Evolutionary conservation across 2,329 filamentous ascomycete genomes (phyloP), one percentile per base, ranked within the genome.

Genomic region (Fusarium sterilihyphosum): DNA sequence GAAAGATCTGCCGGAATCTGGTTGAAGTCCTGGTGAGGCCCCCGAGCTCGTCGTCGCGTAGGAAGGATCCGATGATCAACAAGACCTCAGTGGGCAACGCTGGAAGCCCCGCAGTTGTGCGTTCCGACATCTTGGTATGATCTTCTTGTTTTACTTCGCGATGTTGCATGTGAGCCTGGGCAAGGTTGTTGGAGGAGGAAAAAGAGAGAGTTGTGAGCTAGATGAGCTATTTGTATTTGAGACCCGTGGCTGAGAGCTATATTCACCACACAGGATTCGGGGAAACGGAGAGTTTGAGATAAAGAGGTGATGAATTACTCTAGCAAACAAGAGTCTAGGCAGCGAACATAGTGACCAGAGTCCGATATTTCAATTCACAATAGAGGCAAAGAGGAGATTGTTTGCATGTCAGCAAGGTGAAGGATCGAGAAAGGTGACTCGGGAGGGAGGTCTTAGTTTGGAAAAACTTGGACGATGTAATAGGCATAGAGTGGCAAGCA

Each of bases 281-380:
- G 1, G 16, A 24, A 18, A 5, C 41, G 4, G 16, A 44, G 41
- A 17, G 9, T 1, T 11, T 24, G 10, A 24, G 16, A 44, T 24
- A 24, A 44, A 24, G n/a, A 44, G 24, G n/a, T 14, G 1, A n/a
- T 16, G 9, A 35, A 16, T 1, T 35, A 16, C 14, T 35, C 14
- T 35, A 8, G 1, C 14, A 35, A 35, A 35, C 33, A 1, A 0
- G 33, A 35, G 0, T 44, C 18, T 8, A 47, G 24, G 8, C 44
- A 47, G 24, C 8, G 13, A 47, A 5, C 12, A 47, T 6, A 7
- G 24, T 29, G 5, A 7, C 5, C 6, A 14, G 5, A 14, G 0
- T 8, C 13, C 24, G 18, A 20, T 7, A 4, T 5, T 47, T 29
- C 8, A 29, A 1, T 47, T 20, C 18, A 10, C 4, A 35, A 35